phyloP scores from a whole-genome alignment of 1,284 basidiomycete species.

The Amylostereum chailletii region DNA sequence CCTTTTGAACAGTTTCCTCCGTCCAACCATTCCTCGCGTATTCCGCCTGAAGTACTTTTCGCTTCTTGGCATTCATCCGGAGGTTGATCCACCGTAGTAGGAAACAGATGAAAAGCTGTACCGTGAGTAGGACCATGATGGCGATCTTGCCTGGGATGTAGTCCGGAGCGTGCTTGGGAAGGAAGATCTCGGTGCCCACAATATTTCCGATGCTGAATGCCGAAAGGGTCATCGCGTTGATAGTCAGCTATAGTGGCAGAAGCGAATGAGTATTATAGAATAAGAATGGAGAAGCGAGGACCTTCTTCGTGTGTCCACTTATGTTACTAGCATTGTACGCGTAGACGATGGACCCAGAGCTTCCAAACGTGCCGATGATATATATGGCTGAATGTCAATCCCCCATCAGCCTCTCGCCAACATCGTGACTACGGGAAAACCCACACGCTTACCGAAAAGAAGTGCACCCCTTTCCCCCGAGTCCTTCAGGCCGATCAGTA shows the following conservation, averaged over 20 bases:
- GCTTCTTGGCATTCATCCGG: conserved; percentile 45
- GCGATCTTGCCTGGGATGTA: conserved; percentile 59
- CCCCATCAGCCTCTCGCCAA: neutral
- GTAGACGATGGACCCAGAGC: conserved; percentile 51
- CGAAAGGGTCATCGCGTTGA: conserved; percentile 53
- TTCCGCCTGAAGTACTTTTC: conserved; percentile 29
- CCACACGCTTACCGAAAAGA: conserved; percentile 40
- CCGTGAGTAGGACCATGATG: conserved; percentile 49
- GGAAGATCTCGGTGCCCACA: conserved; percentile 53
- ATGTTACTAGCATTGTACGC: conserved; percentile 63
- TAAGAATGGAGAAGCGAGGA: conserved; percentile 8
- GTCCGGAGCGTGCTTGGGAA: conserved; percentile 50
- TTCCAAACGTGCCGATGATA: conserved; percentile 52
- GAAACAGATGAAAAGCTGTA: conserved; percentile 40
- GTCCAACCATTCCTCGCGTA: conserved; percentile 45
- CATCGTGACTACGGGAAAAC: neutral
- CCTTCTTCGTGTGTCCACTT: conserved; percentile 62
- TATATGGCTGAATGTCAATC: conserved; percentile 32
- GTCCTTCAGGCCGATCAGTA: conserved; percentile 50
- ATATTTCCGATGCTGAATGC: conserved; percentile 53
- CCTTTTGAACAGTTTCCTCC: conserved; percentile 43
- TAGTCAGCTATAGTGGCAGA: conserved; percentile 28
- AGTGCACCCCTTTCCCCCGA: conserved; percentile 42
- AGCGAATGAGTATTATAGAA: neutral
- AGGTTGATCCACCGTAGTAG: conserved; percentile 48